Evolutionary conservation across 169 alveolate genomes (phyloP).

Genomic region (Pseudocohnilembus persalinus): DNA sequence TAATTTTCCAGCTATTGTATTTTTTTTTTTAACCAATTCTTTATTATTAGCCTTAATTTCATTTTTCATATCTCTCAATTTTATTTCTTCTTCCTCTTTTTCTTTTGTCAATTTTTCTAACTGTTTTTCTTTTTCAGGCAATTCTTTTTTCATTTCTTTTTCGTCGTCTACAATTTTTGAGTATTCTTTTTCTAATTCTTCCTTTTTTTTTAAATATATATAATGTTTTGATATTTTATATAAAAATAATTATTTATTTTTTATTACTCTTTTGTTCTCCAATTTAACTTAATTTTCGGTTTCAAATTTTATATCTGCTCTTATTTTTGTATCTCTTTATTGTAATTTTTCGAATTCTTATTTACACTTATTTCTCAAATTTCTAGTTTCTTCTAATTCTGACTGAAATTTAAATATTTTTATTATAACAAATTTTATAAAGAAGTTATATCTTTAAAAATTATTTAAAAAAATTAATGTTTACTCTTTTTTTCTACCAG

Average conservation of each 20-base stretch:
- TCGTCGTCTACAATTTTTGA: slow-evolving; percentile 19
- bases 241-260: too few relatives aligned
- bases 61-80: slow-evolving; percentile 23
- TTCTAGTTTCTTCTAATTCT: neutral
- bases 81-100: slow-evolving; percentile 24
- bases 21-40: slow-evolving; percentile 34
- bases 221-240: neutral
- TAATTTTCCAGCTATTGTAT: slow-evolving; percentile 10
- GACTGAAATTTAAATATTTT: neutral
- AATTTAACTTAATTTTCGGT: slow-evolving; percentile 26
- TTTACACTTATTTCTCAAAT: neutral
- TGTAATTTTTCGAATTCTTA: slow-evolving; percentile 3
- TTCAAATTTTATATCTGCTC: slow-evolving; percentile 15
- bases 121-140: slow-evolving; percentile 22
- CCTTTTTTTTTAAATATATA: slow-evolving; percentile 2
- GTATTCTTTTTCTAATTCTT: slow-evolving; percentile 28
- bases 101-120: neutral
- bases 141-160: slow-evolving; percentile 33
- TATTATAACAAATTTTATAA: too few relatives aligned
- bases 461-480: slow-evolving; percentile 7
- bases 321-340: slow-evolving; percentile 23
- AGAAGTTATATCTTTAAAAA: too few relatives aligned
- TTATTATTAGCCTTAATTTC: slow-evolving; percentile 13
- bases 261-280: neutral
- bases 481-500: slow-evolving; percentile 10